Percentiles rank a stretch among this genome's conserved stretches.
phyloP scores from a whole-genome alignment of 2,329 filamentous ascomycete genomes.

The Pseudohalonectria lignicola region DNA sequence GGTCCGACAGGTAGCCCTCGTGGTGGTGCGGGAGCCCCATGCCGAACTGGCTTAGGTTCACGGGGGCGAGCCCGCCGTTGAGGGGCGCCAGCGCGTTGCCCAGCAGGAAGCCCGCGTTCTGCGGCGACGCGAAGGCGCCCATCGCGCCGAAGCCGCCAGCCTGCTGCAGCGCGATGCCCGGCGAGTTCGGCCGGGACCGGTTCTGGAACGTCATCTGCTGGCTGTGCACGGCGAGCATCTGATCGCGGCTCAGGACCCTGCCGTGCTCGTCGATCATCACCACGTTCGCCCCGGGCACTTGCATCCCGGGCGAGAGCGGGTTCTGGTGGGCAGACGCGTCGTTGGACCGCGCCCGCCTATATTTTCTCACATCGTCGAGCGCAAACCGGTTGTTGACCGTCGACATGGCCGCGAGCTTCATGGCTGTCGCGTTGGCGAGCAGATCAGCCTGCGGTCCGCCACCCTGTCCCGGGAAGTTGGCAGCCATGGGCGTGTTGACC shows the following conservation, averaged over 20 bases:
- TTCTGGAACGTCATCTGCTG: conserved; percentile 46
- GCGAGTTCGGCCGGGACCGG: conserved; percentile 81
- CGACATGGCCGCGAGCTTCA: conserved; percentile 94
- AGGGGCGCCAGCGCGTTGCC: conserved; percentile 1
- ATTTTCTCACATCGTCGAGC: conserved; percentile 93
- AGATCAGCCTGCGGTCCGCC: conserved; percentile 75
- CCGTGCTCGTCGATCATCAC: conserved; percentile 94
- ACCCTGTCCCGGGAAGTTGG: conserved; percentile 60
- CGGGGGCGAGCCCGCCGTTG: conserved; percentile 39
- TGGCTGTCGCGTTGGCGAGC: conserved; percentile 96
- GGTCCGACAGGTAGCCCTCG: conserved; percentile 87
- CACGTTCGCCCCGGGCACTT: conserved; percentile 62
- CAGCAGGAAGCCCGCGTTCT: conserved; percentile 81
- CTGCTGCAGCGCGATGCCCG: conserved; percentile 68
- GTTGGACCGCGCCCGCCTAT: conserved; percentile 80
- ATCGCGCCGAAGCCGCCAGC: conserved; percentile 38
- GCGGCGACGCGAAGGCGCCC: conserved; percentile 62
- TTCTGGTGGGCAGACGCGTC: conserved; percentile 53
- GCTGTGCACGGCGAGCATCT: conserved; percentile 48
- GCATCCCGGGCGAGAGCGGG: conserved; percentile 55
- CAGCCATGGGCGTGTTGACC: conserved; percentile 93
- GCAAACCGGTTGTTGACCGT: conserved; percentile 98
- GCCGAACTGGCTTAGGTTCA: conserved; percentile 64
- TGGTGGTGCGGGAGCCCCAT: conserved; percentile 45
- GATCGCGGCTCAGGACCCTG: conserved; percentile 75